Percentiles rank a stretch among this genome's conserved stretches.
Evolutionary conservation across 2,329 filamentous ascomycete genomes (phyloP).

Genomic region (Apiospora marii): DNA sequence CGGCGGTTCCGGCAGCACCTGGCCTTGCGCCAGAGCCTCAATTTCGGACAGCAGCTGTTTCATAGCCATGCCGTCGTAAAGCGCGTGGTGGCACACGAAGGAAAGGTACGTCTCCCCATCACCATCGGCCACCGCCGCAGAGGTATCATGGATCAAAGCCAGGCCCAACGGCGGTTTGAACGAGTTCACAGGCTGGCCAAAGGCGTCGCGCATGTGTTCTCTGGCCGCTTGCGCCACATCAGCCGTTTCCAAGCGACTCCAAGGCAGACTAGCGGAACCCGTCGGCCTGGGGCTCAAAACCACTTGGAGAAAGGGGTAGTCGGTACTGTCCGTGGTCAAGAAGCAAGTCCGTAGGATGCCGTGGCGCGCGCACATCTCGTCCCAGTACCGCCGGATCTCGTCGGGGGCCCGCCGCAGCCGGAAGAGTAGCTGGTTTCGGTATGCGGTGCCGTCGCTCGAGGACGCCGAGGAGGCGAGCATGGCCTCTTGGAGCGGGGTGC

Average conservation of each 20-base stretch:
- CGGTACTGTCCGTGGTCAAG: constrained; percentile 65
- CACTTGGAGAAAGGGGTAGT: constrained; percentile 75
- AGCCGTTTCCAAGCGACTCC: constrained; percentile 45
- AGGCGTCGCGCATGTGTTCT: constrained; percentile 49
- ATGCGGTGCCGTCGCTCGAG: constrained; percentile 55
- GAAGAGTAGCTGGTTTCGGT: constrained; percentile 77
- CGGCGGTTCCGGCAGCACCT: constrained; percentile 54
- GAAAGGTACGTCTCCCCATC: constrained; percentile 49
- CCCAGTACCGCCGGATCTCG: constrained; percentile 68
- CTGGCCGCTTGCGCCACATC: constrained; percentile 33
- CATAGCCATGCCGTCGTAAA: constrained; percentile 88
- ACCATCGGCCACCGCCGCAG: constrained; percentile 26
- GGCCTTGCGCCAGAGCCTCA: constrained; percentile 61
- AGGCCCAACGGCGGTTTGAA: constrained; percentile 55
- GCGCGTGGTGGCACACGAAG: constrained; percentile 75
- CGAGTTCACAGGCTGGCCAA: constrained; percentile 51
- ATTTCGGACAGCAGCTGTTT: constrained; percentile 74
- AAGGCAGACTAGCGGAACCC: constrained; percentile 46
- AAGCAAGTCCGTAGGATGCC: constrained; percentile 83
- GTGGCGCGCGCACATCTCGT: constrained; percentile 68
- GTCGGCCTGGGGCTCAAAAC: constrained; percentile 59
- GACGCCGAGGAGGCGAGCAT: constrained; percentile 71
- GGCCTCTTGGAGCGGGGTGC: constrained; percentile 86
- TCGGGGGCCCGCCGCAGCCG: constrained; percentile 59
- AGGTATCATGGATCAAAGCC: constrained; percentile 45